Evolutionary conservation across 228 moss, liverwort and hornwort species (phyloP), one percentile per base, ranked within the genome.

Genomic region (Sphagnum fallax): DNA sequence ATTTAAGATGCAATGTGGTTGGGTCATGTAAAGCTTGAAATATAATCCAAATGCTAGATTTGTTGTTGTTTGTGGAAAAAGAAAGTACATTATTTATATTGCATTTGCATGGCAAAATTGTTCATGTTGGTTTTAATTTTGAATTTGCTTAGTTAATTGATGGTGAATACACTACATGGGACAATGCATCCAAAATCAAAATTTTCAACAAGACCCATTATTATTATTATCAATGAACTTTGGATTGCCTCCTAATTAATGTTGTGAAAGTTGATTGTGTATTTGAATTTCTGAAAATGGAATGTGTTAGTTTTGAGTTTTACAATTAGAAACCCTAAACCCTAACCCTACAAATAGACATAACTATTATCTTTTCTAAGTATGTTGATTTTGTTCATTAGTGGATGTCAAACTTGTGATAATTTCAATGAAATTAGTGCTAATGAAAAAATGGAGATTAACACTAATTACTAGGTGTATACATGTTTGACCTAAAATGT

Each of bases 1-100:
- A 32, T 32, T 32, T 32, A 32, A 32, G 32, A 32, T 32, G 32
- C 32, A 32, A 32, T 32, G 32, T 32, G 32, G 32, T 8, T 65
- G 51, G 65, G 48, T 69, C 32, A 32, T 72, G 71, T 86, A 96
- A 92, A 96, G 82, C 75, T 88, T 92, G 80, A 84, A 92, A 53
- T 92, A 96, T 81, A 96, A 92, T 32, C 96, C 91, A 53, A 96
- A 91, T 75, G 92, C 89, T 57, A 86, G 92, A 66, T 95, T 92
- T 86, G 92, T 92, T n/a, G 90, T 91, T 63, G 95, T 95, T 32
- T 95, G 95, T 65, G 92, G 95, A 73, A 92, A 95, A 76, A 89
- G 95, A 49, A 92, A 95, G 67, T 95, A 92, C 69, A 92, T 96
- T 61, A 90, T 96, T 70, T 96, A 96, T 62, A 92, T 92, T 64